These are phyloP conservation scores for Dissophora globulifera DNA, from an alignment of 192 early-diverging fungal genomes.

Conservation along the genomic window DNA sequence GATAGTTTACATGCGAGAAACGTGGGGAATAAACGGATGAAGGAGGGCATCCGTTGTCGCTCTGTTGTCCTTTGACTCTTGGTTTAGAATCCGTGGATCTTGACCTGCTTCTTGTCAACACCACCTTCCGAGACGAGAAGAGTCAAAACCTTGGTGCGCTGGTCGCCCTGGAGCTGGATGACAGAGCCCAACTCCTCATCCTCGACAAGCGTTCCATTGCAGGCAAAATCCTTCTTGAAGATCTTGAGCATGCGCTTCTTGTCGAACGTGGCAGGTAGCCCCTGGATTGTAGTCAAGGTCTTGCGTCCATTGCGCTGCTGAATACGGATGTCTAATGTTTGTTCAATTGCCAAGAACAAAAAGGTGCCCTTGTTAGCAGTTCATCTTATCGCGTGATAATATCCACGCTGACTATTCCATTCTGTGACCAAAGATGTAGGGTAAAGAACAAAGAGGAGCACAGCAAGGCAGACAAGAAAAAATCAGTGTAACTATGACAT, in stretches of 20 bases:
- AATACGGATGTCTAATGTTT: constrained; percentile 89
- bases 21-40: background rate
- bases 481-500: constrained; percentile 59
- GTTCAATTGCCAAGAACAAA: background rate
- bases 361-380: too few species aligned
- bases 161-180: constrained; percentile 96
- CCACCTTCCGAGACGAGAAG: constrained; percentile 78
- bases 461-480: constrained; percentile 10
- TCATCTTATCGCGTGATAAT: too few species aligned
- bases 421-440: too few species aligned
- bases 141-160: constrained; percentile 82
- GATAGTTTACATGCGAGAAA: constrained; percentile 6
- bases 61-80: too few species aligned
- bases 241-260: constrained; percentile 92
- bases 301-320: constrained; percentile 97
- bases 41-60: constrained; percentile 2
- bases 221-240: constrained; percentile 97
- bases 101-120: constrained; percentile 87
- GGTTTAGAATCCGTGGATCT: constrained; percentile 95
- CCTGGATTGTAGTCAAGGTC: constrained; percentile 95
- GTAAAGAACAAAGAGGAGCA: background rate
- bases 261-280: constrained; percentile 85
- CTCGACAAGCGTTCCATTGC: constrained; percentile 92
- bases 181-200: constrained; percentile 92
- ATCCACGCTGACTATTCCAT: too few species aligned